Conservation (phyloP, 2,329 filamentous ascomycete species). For the Metarhizium robertsii region DNA sequence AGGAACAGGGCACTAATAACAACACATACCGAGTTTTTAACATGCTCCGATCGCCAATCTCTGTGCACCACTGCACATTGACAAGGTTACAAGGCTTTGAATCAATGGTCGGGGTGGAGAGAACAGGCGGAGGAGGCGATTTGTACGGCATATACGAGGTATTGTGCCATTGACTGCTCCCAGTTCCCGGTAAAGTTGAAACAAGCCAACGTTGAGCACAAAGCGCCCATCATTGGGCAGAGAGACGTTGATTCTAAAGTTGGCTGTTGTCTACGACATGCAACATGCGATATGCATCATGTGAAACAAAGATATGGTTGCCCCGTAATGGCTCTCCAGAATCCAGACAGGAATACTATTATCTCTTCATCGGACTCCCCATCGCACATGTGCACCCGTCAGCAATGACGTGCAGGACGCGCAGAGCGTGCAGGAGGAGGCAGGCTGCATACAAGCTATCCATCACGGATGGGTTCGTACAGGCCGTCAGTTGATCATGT, state of each 20-base stretch:
- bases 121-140: not conserved
- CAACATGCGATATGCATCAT: too few relatives aligned
- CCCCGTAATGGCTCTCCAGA: too few relatives aligned
- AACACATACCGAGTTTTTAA: not conserved
- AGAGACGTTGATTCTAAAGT: too few relatives aligned
- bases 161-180: not conserved
- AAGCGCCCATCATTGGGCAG: too few relatives aligned
- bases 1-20: not conserved
- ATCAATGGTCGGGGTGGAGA: not conserved
- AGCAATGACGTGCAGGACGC: slow-evolving; percentile 1
- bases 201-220: too few relatives aligned
- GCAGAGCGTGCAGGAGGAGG: not conserved
- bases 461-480: not conserved
- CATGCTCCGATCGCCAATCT: not conserved
- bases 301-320: too few relatives aligned
- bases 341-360: too few relatives aligned
- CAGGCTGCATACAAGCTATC: not conserved
- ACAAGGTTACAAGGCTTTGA: not conserved
- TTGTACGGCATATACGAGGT: not conserved
- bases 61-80: not conserved
- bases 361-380: too few relatives aligned
- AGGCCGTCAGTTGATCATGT: too few relatives aligned
- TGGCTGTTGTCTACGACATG: too few relatives aligned
- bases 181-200: too few relatives aligned
- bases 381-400: not conserved